phyloP scores from a whole-genome alignment of 441 rosid species.

The Gossypium aridum region DNA sequence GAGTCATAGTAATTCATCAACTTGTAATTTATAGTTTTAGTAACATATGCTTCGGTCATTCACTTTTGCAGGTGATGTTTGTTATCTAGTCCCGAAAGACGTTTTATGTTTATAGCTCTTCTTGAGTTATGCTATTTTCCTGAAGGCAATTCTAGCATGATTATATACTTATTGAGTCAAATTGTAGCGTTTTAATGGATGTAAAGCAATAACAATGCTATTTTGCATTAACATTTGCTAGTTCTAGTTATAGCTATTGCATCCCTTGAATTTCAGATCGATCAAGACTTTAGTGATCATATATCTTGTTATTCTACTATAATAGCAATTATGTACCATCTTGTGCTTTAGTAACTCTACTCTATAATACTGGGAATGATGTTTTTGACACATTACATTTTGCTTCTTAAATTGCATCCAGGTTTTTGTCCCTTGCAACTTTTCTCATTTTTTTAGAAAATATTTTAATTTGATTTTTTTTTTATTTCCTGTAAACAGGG shows the following conservation, averaged over 20 bases:
- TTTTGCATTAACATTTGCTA: neutral
- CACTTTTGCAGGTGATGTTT: neutral
- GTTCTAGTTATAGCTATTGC: neutral
- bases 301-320: neutral
- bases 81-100: neutral
- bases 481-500: conserved; percentile 36
- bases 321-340: neutral
- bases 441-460: neutral
- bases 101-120: neutral
- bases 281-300: neutral
- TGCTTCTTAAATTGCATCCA: neutral
- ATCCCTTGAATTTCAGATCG: neutral
- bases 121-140: neutral
- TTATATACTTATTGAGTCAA: neutral
- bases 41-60: neutral
- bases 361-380: neutral
- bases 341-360: neutral
- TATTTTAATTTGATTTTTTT: neutral
- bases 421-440: neutral
- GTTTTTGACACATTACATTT: neutral
- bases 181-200: neutral
- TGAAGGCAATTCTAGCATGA: neutral
- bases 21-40: neutral
- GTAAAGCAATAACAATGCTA: neutral
- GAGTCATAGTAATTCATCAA: neutral